Evolutionary conservation across 352 stramenopile genomes (phyloP).

Genomic region (Phytophthora tubulina): DNA sequence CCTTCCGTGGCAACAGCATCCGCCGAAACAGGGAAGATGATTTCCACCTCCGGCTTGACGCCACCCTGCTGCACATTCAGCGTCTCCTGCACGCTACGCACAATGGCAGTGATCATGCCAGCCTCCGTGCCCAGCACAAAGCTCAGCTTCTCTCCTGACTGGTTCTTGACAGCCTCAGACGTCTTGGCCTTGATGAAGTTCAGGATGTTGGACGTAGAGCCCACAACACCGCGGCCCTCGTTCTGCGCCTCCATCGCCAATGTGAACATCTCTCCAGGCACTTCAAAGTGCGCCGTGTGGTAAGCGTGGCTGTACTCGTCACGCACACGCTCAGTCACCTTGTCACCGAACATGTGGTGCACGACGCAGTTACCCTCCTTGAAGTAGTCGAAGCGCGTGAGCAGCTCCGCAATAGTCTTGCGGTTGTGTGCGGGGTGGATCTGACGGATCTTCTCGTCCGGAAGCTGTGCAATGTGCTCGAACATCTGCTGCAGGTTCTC

Average conservation of each 20-base stretch:
- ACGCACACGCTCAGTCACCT: conserved; percentile 93
- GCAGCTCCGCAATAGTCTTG: conserved; percentile 81
- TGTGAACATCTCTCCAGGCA: conserved; percentile 99
- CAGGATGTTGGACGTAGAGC: conserved; percentile 97
- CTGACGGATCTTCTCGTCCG: conserved; percentile 83
- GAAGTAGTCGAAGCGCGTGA: conserved; percentile 94
- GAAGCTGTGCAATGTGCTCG: conserved; percentile 76
- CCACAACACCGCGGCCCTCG: conserved; percentile 92
- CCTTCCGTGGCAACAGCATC: conserved; percentile 91
- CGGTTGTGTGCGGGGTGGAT: conserved; percentile 90
- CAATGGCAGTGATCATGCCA: conserved; percentile 98
- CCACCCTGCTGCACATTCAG: conserved; percentile 52
- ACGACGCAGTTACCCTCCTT: conserved; percentile 97
- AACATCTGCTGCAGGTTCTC: conserved; percentile 97
- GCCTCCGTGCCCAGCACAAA: conserved; percentile 98
- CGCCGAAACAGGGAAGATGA: conserved; percentile 97
- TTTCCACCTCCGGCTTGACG: conserved; percentile 92
- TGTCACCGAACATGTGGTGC: conserved; percentile 98
- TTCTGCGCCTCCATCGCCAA: conserved; percentile 96
- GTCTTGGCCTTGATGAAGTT: conserved; percentile 98
- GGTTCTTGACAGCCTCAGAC: conserved; percentile 74
- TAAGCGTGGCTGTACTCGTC: conserved; percentile 94
- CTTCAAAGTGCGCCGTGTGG: conserved; percentile 97
- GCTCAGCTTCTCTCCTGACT: conserved; percentile 81
- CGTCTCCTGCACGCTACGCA: conserved; percentile 92